phyloP scores from a whole-genome alignment of 495 filamentous ascomycete species.

The Neurospora africana region DNA sequence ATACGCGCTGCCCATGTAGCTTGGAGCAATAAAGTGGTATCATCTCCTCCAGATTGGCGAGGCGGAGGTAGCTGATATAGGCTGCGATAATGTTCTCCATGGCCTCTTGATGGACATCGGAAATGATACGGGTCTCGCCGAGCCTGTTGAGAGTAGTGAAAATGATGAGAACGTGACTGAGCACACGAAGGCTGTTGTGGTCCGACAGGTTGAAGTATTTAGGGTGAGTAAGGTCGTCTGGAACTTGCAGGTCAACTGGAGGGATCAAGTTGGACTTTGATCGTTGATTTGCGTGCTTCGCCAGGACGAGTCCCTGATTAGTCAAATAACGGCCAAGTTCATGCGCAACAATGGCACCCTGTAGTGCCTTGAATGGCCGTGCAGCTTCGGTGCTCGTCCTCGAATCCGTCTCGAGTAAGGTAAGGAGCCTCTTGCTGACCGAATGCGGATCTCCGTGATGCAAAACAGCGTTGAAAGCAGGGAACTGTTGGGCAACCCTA shows the following conservation, averaged over 20 bases:
- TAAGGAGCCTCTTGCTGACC: conserved; percentile 39
- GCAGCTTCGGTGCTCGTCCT: conserved; percentile 38
- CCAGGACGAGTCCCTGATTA: conserved; percentile 47
- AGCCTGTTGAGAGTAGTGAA: conserved; percentile 41
- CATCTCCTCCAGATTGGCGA: conserved; percentile 56
- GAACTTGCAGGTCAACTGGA: conserved; percentile 12
- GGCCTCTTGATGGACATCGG: conserved; percentile 17
- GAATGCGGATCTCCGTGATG: conserved; percentile 41
- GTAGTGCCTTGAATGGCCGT: conserved; percentile 52
- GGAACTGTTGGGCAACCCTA: conserved; percentile 31
- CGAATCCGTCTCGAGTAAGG: conserved; percentile 36
- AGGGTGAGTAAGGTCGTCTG: conserved; percentile 22
- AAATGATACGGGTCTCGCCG: conserved; percentile 22
- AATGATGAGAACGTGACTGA: conserved; percentile 49
- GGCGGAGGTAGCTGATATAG: conserved; percentile 69
- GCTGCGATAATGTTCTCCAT: conserved; percentile 62
- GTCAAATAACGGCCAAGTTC: conserved; percentile 45
- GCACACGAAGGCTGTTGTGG: conserved; percentile 46
- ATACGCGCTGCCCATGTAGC: conserved; percentile 41
- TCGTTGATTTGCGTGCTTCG: conserved; percentile 39
- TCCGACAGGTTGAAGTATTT: conserved; percentile 43
- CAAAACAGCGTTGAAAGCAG: conserved; percentile 39
- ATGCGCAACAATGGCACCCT: conserved; percentile 53
- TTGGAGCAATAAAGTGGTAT: conserved; percentile 81
- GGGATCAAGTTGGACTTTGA: conserved; percentile 41